Evolutionary conservation across 352 stramenopile genomes (phyloP).

Genomic region (Pythium brachiatum): DNA sequence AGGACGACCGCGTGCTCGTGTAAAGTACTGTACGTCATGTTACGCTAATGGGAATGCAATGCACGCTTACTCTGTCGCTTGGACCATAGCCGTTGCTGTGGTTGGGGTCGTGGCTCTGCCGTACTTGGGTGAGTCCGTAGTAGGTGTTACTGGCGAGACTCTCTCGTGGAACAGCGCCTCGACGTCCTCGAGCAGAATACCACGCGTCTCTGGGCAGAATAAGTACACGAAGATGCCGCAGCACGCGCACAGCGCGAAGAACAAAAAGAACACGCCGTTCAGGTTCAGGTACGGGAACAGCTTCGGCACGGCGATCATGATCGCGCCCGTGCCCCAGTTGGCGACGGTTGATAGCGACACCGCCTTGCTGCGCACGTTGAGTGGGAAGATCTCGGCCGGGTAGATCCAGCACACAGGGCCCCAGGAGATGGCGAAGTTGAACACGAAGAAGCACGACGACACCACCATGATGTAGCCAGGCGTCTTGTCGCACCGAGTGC

Average conservation of each 20-base stretch:
- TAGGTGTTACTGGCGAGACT: background rate
- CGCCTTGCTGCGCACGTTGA: slow-evolving; percentile 41
- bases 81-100: no score
- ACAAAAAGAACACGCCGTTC: slow-evolving; percentile 54
- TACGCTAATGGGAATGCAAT: background rate
- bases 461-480: slow-evolving; percentile 40
- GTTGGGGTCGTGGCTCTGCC: background rate
- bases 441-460: slow-evolving; percentile 37
- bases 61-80: no score
- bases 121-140: background rate
- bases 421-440: slow-evolving; percentile 58
- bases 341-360: slow-evolving; percentile 32
- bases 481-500: slow-evolving; percentile 20
- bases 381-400: slow-evolving; percentile 54
- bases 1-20: slow-evolving; percentile 1
- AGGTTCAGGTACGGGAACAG: slow-evolving; percentile 47
- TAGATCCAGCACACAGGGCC: slow-evolving; percentile 60
- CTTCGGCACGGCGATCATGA: slow-evolving; percentile 48
- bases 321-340: slow-evolving; percentile 29
- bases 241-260: slow-evolving; percentile 35
- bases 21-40: background rate
- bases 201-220: slow-evolving; percentile 42
- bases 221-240: slow-evolving; percentile 36
- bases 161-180: slow-evolving; percentile 31
- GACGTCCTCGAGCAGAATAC: slow-evolving; percentile 39